Evolutionary conservation across 179 eudicot genomes (phyloP), one percentile per base, ranked within the genome.

Genomic region (Carnegiea gigantea): DNA sequence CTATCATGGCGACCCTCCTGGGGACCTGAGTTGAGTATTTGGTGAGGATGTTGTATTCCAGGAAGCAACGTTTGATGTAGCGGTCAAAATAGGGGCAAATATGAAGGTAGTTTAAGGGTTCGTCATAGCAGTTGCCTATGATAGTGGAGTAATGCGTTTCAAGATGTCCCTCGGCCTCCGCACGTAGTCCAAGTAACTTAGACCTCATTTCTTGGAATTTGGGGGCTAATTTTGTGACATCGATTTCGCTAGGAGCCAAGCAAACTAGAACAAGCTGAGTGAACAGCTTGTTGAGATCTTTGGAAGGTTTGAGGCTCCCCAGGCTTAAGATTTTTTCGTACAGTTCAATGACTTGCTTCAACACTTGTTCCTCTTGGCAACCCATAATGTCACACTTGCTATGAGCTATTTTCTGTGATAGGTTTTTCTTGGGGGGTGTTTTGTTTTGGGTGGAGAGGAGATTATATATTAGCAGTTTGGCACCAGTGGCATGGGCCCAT

Each of bases 251-350:
- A 9, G 91, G 10, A 92, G 92, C 73, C 44, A 85, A 87, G 86
- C 95, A 93, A 15, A 86, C 78, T 36, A 78, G 44, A 0, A 92
- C 93, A 10, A 92, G 90, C 65, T 93, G 82, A 51, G 93, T 91
- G 87, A 93, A 93, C 87, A 91, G 86, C 79, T 28, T 85, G 90
- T 93, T 86, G 85, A 92, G 95, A 88, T 92, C 91, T 73, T 87
- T 57, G 17, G 88, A 92, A 3, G 97, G 97, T 78, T 89, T 88
- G 17, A 92, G 90, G 70, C 77, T 82, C 28, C 88, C 91, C 1
- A 92, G 86, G 15, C 75, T 85, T 21, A 90, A 86, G 80, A 93
- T 87, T 72, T 90, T 85, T 67, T 87, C 87, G 78, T 88, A 93
- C 24, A 92, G 79, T 51, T 89, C 83, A 12, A 70, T 84, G 51